Conservation (phyloP, 2,329 filamentous ascomycete species). For the Cladosporium phlei region DNA sequence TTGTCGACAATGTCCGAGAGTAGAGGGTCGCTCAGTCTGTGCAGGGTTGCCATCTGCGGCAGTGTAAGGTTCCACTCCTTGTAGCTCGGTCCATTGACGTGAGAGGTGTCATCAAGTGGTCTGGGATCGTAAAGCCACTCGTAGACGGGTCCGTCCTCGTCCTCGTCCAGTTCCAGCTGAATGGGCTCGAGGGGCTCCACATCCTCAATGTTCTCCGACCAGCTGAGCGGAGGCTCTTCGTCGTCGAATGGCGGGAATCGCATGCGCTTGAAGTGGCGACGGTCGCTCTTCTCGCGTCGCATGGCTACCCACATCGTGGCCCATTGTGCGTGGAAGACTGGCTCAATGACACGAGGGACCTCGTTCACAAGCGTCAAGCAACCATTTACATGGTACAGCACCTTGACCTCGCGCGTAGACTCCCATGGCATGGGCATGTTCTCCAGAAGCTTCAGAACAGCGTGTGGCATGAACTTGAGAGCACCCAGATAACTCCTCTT, state of each 20-base stretch:
- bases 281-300: slow-evolving; percentile 94
- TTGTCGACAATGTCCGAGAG: slow-evolving; percentile 89
- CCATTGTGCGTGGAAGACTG: slow-evolving; percentile 97
- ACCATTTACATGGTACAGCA: slow-evolving; percentile 96
- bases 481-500: slow-evolving; percentile 97
- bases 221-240: slow-evolving; percentile 93
- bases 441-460: slow-evolving; percentile 91
- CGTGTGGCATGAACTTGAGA: slow-evolving; percentile 98
- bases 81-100: slow-evolving; percentile 96
- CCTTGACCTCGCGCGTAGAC: slow-evolving; percentile 90
- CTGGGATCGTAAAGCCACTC: slow-evolving; percentile 98
- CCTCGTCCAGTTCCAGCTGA: slow-evolving; percentile 95
- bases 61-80: slow-evolving; percentile 90
- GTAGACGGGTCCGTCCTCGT: slow-evolving; percentile 82
- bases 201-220: slow-evolving; percentile 98
- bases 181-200: slow-evolving; percentile 96
- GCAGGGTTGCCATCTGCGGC: slow-evolving; percentile 92
- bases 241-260: slow-evolving; percentile 98
- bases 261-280: slow-evolving; percentile 97
- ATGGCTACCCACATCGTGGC: slow-evolving; percentile 99
- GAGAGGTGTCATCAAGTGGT: slow-evolving; percentile 81
- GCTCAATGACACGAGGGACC: slow-evolving; percentile 91
- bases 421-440: slow-evolving; percentile 99
- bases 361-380: slow-evolving; percentile 97
- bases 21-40: slow-evolving; percentile 84